A percentile compares a stretch with the other conserved stretches of the same genome.
Conservation (phyloP, 2,329 filamentous ascomycete genomes). For the Alternaria sp. region DNA sequence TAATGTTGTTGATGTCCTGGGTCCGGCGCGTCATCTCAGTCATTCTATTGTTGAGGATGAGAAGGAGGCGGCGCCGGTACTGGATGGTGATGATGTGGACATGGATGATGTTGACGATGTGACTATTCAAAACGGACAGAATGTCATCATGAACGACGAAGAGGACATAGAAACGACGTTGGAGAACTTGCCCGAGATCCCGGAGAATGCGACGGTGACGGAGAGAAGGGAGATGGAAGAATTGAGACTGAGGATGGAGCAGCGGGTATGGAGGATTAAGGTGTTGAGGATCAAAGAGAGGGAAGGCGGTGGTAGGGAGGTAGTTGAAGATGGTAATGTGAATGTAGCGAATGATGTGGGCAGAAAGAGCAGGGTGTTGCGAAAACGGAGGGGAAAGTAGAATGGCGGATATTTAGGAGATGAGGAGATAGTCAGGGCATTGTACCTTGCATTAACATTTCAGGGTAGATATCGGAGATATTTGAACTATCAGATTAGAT, state of each 20-base stretch:
- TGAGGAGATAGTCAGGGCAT: neutral
- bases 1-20: neutral
- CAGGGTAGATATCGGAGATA: too few species aligned
- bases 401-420: neutral
- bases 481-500: neutral
- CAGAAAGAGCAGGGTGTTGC: neutral
- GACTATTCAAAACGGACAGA: neutral
- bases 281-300: conserved; percentile 11
- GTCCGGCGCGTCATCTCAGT: neutral
- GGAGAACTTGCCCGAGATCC: conserved; percentile 1
- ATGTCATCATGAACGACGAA: neutral
- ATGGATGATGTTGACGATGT: neutral
- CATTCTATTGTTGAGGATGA: neutral
- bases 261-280: conserved; percentile 16
- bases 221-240: conserved; percentile 15
- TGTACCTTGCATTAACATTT: neutral
- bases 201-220: conserved; percentile 8
- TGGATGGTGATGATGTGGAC: neutral
- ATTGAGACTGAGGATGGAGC: conserved; percentile 14
- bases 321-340: neutral
- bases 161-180: conserved; percentile 1
- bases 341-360: neutral
- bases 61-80: neutral
- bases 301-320: neutral
- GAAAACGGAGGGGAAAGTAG: neutral